A percentile compares a stretch with the other conserved stretches of the same genome.
Conservation (phyloP, 192 early-diverging fungal genomes). For the Coemansia sp. region DNA sequence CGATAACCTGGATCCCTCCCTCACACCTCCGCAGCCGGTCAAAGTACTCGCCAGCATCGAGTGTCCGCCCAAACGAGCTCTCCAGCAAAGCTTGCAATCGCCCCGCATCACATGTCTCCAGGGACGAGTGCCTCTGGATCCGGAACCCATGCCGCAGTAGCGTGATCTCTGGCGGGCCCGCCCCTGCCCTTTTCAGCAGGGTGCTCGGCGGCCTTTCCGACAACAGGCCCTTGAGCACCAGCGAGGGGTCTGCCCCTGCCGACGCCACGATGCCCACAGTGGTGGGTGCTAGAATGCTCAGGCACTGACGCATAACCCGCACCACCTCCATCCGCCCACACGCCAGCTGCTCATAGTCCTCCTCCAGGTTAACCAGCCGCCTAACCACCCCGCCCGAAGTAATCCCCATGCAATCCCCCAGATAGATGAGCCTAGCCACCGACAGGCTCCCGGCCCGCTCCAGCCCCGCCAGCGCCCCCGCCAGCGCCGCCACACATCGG, state of each 20-base stretch:
- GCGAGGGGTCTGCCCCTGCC: constrained; percentile 42
- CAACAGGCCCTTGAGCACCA: constrained; percentile 53
- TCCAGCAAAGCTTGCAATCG: constrained; percentile 67
- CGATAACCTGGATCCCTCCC: constrained; percentile 61
- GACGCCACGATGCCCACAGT: constrained; percentile 78
- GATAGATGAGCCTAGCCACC: constrained; percentile 64
- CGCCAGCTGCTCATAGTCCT: constrained; percentile 64
- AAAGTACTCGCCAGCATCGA: constrained; percentile 59
- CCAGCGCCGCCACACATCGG: constrained; percentile 49
- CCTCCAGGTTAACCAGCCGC: constrained; percentile 78
- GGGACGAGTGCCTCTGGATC: constrained; percentile 58
- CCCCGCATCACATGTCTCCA: constrained; percentile 50
- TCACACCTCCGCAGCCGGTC: constrained; percentile 54
- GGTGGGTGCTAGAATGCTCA: constrained; percentile 64
- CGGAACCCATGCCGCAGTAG: constrained; percentile 76
- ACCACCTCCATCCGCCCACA: constrained; percentile 40
- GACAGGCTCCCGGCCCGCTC: constrained; percentile 60
- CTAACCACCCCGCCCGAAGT: constrained; percentile 57
- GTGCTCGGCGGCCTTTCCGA: constrained; percentile 34
- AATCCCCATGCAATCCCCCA: constrained; percentile 43
- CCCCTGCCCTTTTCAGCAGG: too few relatives aligned
- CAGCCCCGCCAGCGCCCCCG: constrained; percentile 58
- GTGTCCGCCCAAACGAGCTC: constrained; percentile 65
- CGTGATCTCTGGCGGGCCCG: too few relatives aligned
- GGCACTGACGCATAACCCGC: constrained; percentile 63